Evolutionary conservation across 345 rosid species (phyloP).

Genomic region (Corchorus olitorius): DNA sequence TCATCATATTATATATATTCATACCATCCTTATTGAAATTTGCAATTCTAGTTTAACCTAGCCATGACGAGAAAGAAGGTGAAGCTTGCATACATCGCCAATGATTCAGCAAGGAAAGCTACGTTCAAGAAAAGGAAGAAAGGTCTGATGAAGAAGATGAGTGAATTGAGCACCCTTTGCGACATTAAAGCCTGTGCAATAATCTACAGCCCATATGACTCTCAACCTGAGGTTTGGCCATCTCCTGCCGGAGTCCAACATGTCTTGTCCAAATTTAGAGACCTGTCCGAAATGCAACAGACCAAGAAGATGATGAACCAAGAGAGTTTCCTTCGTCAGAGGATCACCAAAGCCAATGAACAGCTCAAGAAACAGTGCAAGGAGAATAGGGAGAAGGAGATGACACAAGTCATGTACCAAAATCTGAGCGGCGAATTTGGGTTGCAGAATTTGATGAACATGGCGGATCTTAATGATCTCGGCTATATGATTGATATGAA

Average conservation of each 20-base stretch:
- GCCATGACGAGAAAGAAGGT: slow-evolving; percentile 40
- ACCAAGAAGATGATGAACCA: slow-evolving; percentile 36
- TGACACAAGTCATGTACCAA: slow-evolving; percentile 32
- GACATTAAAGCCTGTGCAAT: slow-evolving; percentile 38
- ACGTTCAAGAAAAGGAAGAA: slow-evolving; percentile 36
- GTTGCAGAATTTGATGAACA: slow-evolving; percentile 20
- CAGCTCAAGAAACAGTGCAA: slow-evolving; percentile 23
- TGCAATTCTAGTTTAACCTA: too few species aligned
- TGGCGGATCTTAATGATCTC: slow-evolving; percentile 7
- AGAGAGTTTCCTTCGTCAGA: slow-evolving; percentile 28
- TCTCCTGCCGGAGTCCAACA: slow-evolving; percentile 20
- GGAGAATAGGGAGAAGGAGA: slow-evolving; percentile 31
- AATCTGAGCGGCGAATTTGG: slow-evolving; percentile 14
- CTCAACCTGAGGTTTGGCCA: slow-evolving; percentile 40
- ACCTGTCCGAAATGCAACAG: slow-evolving; percentile 34
- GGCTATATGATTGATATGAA: neutral
- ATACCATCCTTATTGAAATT: too few species aligned
- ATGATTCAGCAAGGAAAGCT: slow-evolving; percentile 34
- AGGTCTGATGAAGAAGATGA: slow-evolving; percentile 34
- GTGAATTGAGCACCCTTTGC: slow-evolving; percentile 35
- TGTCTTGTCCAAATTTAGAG: slow-evolving; percentile 25
- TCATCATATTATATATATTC: too few species aligned
- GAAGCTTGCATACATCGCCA: slow-evolving; percentile 33
- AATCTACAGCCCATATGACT: slow-evolving; percentile 25
- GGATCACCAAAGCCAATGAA: slow-evolving; percentile 16